These are phyloP conservation scores for Ganoderma meredithae DNA, from an alignment of 1,284 basidiomycete genomes.

Conservation along the genomic window DNA sequence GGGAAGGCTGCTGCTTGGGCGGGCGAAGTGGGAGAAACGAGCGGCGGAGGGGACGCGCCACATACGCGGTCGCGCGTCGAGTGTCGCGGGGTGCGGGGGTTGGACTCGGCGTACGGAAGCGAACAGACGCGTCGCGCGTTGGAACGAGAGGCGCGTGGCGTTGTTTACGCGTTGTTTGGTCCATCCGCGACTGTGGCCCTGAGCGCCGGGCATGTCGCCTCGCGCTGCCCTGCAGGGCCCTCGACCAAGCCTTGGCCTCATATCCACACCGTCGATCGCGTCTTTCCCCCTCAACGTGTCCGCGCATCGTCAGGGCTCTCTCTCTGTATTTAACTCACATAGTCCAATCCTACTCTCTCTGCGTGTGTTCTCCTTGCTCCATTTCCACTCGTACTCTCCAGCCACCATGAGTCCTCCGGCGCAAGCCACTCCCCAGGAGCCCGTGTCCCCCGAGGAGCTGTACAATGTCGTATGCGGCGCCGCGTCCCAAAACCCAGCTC, in stretches of 20 bases:
- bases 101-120: conserved; percentile 1
- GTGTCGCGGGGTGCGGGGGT: not conserved
- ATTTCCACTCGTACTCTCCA: too few relatives aligned
- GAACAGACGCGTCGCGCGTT: conserved; percentile 27
- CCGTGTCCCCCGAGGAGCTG: conserved; percentile 64
- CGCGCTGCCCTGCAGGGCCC: conserved; percentile 12
- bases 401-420: conserved; percentile 19
- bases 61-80: conserved; percentile 18
- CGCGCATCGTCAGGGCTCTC: not conserved
- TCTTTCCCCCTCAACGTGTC: conserved; percentile 12
- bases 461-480: conserved; percentile 69
- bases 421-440: conserved; percentile 27
- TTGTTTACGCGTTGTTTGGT: conserved; percentile 35
- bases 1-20: not conserved
- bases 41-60: conserved; percentile 13
- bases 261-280: not conserved
- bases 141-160: conserved; percentile 17
- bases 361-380: conserved; percentile 4
- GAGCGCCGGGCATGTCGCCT: conserved; percentile 17
- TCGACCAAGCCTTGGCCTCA: not conserved
- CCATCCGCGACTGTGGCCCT: conserved; percentile 10
- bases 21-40: not conserved
- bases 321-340: conserved; percentile 21
- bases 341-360: conserved; percentile 11
- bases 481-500: conserved; percentile 72